A percentile compares a stretch with the other conserved stretches of the same genome.
Evolutionary conservation across 805 yeast genomes (phyloP).

Genomic region (Barnettozyma siamensis): DNA sequence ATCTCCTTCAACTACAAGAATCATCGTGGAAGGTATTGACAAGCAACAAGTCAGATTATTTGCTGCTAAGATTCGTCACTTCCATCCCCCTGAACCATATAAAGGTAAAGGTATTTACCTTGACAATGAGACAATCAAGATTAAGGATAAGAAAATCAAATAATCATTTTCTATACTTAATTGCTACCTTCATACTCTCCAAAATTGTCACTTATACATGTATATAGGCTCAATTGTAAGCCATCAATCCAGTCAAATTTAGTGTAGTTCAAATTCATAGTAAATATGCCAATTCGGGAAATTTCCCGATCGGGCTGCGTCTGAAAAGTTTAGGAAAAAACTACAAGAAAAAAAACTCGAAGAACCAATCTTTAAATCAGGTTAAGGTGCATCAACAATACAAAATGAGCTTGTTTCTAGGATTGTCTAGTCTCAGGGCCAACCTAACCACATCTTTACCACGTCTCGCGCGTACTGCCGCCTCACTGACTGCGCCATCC

Average conservation of each 20-base stretch:
- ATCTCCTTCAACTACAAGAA: constrained; percentile 80
- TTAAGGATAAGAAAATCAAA: constrained; percentile 92
- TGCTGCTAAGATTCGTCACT: constrained; percentile 82
- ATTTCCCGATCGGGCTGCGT: neutral
- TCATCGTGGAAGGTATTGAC: constrained; percentile 80
- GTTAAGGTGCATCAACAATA: neutral
- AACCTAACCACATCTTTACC: constrained; percentile 19
- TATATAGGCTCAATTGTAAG: constrained; percentile 1
- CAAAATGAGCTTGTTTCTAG: constrained; percentile 13
- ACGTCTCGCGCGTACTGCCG: constrained; percentile 27
- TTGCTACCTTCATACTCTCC: too few relatives aligned
- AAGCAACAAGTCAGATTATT: constrained; percentile 81
- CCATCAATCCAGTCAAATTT: too few relatives aligned
- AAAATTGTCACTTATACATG: neutral
- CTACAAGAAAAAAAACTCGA: neutral
- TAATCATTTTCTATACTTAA: constrained; percentile 29
- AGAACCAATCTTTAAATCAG: too few relatives aligned
- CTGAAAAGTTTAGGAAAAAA: neutral
- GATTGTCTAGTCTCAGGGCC: constrained; percentile 12
- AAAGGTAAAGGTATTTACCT: constrained; percentile 97
- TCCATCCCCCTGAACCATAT: constrained; percentile 96
- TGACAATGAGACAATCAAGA: constrained; percentile 82
- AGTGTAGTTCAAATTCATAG: too few relatives aligned
- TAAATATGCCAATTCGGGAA: neutral
- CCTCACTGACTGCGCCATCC: constrained; percentile 32